Base-by-base conservation (phyloP, 768 basidiomycete genomes). In the Lenzites betulinus region DNA sequence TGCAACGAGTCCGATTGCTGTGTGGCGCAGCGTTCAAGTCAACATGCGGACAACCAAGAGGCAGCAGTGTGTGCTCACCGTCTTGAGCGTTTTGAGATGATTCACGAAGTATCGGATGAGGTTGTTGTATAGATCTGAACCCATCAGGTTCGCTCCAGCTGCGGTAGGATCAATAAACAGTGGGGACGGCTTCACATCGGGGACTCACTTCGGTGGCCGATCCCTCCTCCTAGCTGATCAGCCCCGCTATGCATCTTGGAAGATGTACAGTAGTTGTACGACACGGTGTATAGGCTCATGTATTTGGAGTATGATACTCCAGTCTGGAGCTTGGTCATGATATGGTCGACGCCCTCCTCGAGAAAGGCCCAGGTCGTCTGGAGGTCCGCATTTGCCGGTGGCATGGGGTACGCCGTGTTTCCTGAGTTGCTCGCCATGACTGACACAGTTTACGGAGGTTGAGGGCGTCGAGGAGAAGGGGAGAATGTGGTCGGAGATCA, bases 251-350 rank as follows among this genome's bases (percentile, higher is more conserved):
- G 84, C 87, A 89, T 89, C 73, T 87, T 88, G 3, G 90, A 90
- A 28, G 90, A 90, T 26, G 93, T 98, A 71, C 97, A 99, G 74
- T 96, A 98, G 78, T 98, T 98, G 81, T 99, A 98, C 9, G 93
- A 91, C 53, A 94, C 92, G 23, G 95, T 96, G 76, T 98, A 94
- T 60, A 87, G 79, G 64, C 73, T 82, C 92, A 90, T 93, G 73
- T 93, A 93, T 81, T 86, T 92, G 61, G 90, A 89, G 76, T 91
- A 92, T 22, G 92, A 92, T 54, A 94, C 89, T 61, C 92, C 92
- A 0, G 90, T 91, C 69, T 92, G 90, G 20, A 93, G 79, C 75
- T 91, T 91, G 66, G 89, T 92, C 92, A 94, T 93, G 72, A 94
- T 93, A 69, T 93, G 92, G 76, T 94, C 92, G 33, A 93, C 89